A percentile compares a stretch with the other conserved stretches of the same genome.
These are phyloP conservation scores for Bacidia rubella DNA, from an alignment of 495 filamentous ascomycete species.

Conservation along the genomic window DNA sequence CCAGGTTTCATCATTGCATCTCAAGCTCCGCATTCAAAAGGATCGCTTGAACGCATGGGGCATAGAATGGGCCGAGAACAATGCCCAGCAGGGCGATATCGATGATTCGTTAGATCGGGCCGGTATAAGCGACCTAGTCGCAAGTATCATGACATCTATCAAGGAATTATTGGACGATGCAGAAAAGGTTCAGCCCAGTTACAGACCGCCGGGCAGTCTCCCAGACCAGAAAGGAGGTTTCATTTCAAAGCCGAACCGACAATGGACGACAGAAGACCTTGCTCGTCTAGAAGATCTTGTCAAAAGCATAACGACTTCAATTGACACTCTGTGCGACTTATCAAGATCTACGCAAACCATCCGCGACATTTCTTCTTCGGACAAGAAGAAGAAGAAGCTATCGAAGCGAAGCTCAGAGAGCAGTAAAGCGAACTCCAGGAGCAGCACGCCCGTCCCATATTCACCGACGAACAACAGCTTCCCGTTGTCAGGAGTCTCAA, in stretches of 20 bases:
- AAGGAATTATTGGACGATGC: slow-evolving; percentile 77
- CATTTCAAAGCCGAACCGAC: slow-evolving; percentile 16
- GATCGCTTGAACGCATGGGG: slow-evolving; percentile 74
- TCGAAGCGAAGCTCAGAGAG: slow-evolving; percentile 22
- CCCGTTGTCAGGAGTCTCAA: slow-evolving; percentile 3
- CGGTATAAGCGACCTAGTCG: slow-evolving; percentile 74
- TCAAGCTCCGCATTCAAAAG: slow-evolving; percentile 42
- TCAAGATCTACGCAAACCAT: slow-evolving; percentile 50
- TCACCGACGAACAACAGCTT: neutral
- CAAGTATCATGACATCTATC: slow-evolving; percentile 79
- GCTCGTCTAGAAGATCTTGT: slow-evolving; percentile 46
- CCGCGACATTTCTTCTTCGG: slow-evolving; percentile 25
- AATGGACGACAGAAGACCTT: slow-evolving; percentile 39
- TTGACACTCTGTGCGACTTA: slow-evolving; percentile 81
- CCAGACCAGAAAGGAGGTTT: slow-evolving; percentile 21
- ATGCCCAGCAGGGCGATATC: slow-evolving; percentile 55
- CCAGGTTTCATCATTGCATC: slow-evolving; percentile 41
- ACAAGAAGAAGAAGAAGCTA: slow-evolving; percentile 23
- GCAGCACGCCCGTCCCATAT: slow-evolving; percentile 20
- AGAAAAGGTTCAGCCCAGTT: slow-evolving; percentile 53
- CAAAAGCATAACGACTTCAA: slow-evolving; percentile 65
- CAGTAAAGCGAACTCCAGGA: slow-evolving; percentile 23
- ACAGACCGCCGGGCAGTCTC: slow-evolving; percentile 11
- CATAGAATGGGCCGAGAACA: slow-evolving; percentile 73
- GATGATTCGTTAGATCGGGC: slow-evolving; percentile 74